A percentile compares a stretch with the other conserved stretches of the same genome.
These are phyloP conservation scores for Funneliformis caledonium DNA, from an alignment of 371 early-diverging fungal genomes.

Conservation along the genomic window DNA sequence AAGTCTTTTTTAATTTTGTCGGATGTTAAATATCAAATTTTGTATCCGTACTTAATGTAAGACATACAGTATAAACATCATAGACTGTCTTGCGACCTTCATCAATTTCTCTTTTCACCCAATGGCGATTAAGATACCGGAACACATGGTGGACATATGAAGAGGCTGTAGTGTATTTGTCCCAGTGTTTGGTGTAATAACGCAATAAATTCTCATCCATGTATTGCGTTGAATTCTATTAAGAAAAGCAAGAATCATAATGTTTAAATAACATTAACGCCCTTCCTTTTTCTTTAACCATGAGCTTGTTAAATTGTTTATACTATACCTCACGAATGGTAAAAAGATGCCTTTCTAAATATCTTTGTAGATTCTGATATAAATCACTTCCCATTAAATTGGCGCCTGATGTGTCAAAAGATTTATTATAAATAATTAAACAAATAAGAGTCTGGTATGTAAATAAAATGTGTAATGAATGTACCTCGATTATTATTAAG, in stretches of 20 bases:
- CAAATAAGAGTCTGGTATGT: too few relatives aligned
- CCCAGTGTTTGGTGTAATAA: constrained; percentile 91
- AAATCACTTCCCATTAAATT: constrained; percentile 87
- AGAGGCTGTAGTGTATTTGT: constrained; percentile 83
- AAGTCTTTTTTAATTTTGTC: not conserved
- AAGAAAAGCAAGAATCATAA: constrained; percentile 29
- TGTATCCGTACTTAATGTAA: constrained; percentile 32
- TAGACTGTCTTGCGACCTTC: constrained; percentile 90
- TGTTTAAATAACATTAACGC: not conserved
- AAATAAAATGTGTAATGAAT: not conserved
- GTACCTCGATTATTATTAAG: constrained; percentile 31
- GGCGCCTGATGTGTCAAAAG: constrained; percentile 60
- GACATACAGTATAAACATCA: constrained; percentile 90
- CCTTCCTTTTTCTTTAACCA: not conserved
- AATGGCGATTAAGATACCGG: constrained; percentile 93
- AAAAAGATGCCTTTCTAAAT: constrained; percentile 74
- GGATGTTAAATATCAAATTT: constrained; percentile 6
- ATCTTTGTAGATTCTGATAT: constrained; percentile 74
- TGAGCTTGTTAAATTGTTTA: not conserved
- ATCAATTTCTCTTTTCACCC: constrained; percentile 95
- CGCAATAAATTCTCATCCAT: constrained; percentile 82
- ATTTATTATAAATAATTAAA: constrained; percentile 43
- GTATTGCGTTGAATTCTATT: constrained; percentile 62
- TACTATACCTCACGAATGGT: constrained; percentile 48
- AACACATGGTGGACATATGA: constrained; percentile 89